Percentiles rank a stretch among this genome's conserved stretches.
phyloP scores from a whole-genome alignment of 495 filamentous ascomycete genomes.

The Terfezia claveryi region DNA sequence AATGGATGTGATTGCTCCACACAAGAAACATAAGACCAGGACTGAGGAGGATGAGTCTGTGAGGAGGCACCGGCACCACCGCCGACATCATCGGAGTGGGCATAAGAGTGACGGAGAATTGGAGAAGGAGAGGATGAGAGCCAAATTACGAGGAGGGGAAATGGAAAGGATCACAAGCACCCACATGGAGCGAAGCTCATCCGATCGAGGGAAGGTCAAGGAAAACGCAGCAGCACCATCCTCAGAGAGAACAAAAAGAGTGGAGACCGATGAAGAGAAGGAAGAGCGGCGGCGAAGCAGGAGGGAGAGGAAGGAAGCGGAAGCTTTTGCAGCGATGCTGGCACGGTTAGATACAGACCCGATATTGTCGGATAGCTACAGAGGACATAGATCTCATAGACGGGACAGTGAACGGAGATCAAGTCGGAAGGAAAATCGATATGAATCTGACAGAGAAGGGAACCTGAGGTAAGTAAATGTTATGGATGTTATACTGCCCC shows the following conservation, averaged over 20 bases:
- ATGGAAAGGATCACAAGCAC: background rate
- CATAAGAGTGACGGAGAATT: background rate
- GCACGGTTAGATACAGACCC: no score
- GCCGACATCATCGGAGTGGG: background rate
- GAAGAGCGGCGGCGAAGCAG: slow-evolving; percentile 1
- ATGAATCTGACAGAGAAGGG: no score
- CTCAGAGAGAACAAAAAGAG: background rate
- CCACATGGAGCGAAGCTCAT: background rate
- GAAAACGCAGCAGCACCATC: background rate
- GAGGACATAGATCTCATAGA: no score
- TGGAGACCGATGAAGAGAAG: slow-evolving; percentile 1
- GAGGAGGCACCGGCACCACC: background rate
- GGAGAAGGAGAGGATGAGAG: background rate
- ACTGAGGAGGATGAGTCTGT: background rate
- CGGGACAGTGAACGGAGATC: no score
- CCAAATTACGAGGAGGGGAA: background rate
- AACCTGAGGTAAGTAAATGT: no score
- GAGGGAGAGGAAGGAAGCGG: slow-evolving; percentile 1
- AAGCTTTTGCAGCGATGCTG: no score
- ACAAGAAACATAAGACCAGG: background rate
- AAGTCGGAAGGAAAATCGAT: no score
- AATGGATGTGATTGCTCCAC: background rate
- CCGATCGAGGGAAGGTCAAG: background rate
- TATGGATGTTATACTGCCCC: no score
- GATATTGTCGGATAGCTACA: no score